Evolutionary conservation across 2,329 filamentous ascomycete species (phyloP).

Genomic region (Talaromyces sp.): DNA sequence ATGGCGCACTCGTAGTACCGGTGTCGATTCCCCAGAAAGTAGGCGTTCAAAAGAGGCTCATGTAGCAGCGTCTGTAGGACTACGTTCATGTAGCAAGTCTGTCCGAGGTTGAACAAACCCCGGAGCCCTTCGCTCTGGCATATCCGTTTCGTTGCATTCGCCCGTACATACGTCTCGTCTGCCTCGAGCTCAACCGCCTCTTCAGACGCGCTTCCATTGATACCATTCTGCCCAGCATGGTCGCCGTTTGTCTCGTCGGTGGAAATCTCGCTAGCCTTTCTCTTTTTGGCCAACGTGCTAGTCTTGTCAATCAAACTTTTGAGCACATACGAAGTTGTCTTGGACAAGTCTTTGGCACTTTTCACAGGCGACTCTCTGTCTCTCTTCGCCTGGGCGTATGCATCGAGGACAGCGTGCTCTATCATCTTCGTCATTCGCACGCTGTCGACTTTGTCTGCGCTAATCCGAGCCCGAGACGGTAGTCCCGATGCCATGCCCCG

Average conservation of each 20-base stretch:
- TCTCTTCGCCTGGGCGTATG: constrained; percentile 8
- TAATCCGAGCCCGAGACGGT: constrained; percentile 5
- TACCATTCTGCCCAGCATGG: background rate
- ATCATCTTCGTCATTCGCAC: constrained; percentile 6
- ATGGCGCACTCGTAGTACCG: constrained; percentile 65
- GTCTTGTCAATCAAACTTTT: constrained; percentile 1
- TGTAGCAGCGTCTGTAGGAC: constrained; percentile 90
- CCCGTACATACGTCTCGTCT: constrained; percentile 69
- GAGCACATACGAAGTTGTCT: constrained; percentile 14
- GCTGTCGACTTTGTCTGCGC: background rate
- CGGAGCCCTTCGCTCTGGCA: constrained; percentile 84
- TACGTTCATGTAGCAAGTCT: constrained; percentile 97
- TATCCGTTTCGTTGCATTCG: constrained; percentile 72
- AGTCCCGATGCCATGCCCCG: constrained; percentile 19
- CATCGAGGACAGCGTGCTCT: constrained; percentile 8
- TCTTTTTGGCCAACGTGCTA: constrained; percentile 4
- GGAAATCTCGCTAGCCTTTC: constrained; percentile 5
- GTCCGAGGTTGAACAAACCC: constrained; percentile 95
- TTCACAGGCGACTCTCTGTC: constrained; percentile 1
- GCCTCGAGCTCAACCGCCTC: constrained; percentile 39
- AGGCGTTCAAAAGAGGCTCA: constrained; percentile 86
- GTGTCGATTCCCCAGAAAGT: constrained; percentile 88
- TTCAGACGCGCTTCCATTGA: constrained; percentile 19
- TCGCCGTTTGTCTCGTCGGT: constrained; percentile 1
- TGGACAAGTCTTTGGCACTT: constrained; percentile 5